Conservation (phyloP, 2,329 filamentous ascomycete genomes). For the Xylariaceae sp. region DNA sequence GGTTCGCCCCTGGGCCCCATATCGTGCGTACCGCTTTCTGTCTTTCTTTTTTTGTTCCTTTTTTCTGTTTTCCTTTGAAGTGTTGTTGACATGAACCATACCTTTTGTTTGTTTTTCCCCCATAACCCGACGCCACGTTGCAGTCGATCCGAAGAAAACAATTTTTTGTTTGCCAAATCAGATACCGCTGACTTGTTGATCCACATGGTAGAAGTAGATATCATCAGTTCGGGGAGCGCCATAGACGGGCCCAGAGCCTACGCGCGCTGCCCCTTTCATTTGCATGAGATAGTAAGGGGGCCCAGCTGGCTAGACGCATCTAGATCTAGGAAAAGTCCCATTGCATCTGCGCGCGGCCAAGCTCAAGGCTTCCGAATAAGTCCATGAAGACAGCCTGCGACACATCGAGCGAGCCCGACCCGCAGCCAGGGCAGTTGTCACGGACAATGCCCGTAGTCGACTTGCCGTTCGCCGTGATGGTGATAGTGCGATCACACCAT, state of each 20-base stretch:
- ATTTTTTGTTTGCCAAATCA: not conserved
- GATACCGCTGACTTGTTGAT: not conserved
- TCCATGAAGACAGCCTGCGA: slow-evolving; percentile 37
- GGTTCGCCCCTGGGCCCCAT: no score
- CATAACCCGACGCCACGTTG: not conserved
- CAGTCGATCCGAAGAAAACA: slow-evolving; percentile 1
- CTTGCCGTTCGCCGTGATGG: slow-evolving; percentile 52
- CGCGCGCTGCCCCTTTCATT: not conserved
- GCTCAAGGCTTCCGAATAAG: slow-evolving; percentile 10
- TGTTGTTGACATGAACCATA: no score
- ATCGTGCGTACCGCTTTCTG: no score
- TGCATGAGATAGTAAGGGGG: not conserved
- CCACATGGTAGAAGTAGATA: not conserved
- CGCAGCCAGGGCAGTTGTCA: slow-evolving; percentile 74
- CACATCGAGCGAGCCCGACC: slow-evolving; percentile 51
- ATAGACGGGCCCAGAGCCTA: not conserved
- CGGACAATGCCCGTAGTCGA: slow-evolving; percentile 53
- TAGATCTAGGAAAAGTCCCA: slow-evolving; percentile 26
- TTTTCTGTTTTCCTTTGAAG: no score
- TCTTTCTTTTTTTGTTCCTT: no score
- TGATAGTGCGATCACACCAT: slow-evolving; percentile 64
- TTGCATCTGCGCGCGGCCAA: slow-evolving; percentile 17
- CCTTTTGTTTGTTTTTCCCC: no score
- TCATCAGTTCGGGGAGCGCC: slow-evolving; percentile 5
- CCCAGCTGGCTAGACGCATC: not conserved